phyloP scores from a whole-genome alignment of 345 rosid genomes.

The Ceriops zippeliana region DNA sequence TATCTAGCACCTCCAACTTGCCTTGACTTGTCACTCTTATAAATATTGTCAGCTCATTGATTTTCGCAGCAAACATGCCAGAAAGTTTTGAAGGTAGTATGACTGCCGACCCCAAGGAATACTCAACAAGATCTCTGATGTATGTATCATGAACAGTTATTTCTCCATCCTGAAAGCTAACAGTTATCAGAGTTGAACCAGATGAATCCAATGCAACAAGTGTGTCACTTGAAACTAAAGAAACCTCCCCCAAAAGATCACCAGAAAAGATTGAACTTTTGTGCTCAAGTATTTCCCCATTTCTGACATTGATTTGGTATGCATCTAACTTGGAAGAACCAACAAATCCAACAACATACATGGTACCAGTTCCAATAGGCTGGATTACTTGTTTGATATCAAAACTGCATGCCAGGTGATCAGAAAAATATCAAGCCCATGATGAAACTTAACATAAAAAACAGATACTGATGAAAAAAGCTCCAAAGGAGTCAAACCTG shows the following conservation, averaged over 20 bases:
- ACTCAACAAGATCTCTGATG: conserved; percentile 53
- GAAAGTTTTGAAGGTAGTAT: conserved; percentile 53
- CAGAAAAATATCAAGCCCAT: conserved; percentile 15
- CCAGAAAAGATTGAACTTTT: conserved; percentile 55
- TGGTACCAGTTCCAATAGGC: conserved; percentile 44
- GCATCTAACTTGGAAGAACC: conserved; percentile 55
- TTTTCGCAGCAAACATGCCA: conserved; percentile 58
- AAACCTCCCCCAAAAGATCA: conserved; percentile 58
- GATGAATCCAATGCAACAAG: conserved; percentile 69
- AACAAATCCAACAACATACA: conserved; percentile 64
- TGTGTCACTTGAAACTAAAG: conserved; percentile 59
- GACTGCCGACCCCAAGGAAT: conserved; percentile 44
- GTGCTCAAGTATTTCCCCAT: conserved; percentile 70
- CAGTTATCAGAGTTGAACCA: conserved; percentile 50
- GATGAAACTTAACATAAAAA: conserved; percentile 3
- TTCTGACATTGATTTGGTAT: conserved; percentile 60
- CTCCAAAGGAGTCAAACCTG: conserved; percentile 51
- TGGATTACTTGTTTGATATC: conserved; percentile 71
- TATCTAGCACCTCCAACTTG: conserved; percentile 64
- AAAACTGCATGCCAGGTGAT: conserved; percentile 48
- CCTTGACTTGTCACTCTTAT: conserved; percentile 53
- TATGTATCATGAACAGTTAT: conserved; percentile 53
- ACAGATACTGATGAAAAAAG: conserved; percentile 1
- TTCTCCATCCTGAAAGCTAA: conserved; percentile 50
- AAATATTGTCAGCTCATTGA: conserved; percentile 37